Evolutionary conservation across 23 red algal species (phyloP).

Genomic region (Gracilaria gracilis): DNA sequence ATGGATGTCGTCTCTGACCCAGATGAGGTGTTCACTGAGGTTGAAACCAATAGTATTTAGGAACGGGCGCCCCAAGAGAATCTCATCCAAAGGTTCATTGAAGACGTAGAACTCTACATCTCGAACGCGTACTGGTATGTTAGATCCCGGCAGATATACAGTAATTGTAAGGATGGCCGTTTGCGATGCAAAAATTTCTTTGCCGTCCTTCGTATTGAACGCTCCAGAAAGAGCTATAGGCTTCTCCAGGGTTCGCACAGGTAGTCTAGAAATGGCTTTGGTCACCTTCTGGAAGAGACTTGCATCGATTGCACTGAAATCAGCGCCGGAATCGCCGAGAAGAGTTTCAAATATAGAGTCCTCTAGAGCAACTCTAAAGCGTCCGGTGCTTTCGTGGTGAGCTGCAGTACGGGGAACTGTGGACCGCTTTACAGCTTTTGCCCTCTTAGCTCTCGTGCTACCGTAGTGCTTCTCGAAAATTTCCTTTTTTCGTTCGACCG

Average conservation of each 20-base stretch:
- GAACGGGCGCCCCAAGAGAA: slow-evolving; percentile 19
- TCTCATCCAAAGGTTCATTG: neutral
- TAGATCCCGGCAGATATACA: neutral
- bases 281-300: neutral
- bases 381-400: neutral
- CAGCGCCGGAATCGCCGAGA: neutral
- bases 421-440: neutral
- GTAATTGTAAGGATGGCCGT: neutral
- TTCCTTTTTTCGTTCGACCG: neutral
- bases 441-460: neutral
- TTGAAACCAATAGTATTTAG: slow-evolving; percentile 20
- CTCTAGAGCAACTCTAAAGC: neutral
- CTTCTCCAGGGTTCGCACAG: neutral
- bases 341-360: neutral
- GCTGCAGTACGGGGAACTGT: neutral
- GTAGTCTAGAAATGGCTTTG: no score
- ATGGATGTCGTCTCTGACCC: no score
- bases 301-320: neutral
- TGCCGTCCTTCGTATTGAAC: neutral
- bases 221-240: neutral
- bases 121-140: slow-evolving; percentile 4
- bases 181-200: neutral
- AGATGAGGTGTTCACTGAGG: neutral
- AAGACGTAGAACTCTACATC: slow-evolving; percentile 47
- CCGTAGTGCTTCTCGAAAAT: neutral